Evolutionary conservation across 129 eudicot genomes (phyloP), one percentile per base, ranked within the genome.

Genomic region (Heracleum sosnowskyi): DNA sequence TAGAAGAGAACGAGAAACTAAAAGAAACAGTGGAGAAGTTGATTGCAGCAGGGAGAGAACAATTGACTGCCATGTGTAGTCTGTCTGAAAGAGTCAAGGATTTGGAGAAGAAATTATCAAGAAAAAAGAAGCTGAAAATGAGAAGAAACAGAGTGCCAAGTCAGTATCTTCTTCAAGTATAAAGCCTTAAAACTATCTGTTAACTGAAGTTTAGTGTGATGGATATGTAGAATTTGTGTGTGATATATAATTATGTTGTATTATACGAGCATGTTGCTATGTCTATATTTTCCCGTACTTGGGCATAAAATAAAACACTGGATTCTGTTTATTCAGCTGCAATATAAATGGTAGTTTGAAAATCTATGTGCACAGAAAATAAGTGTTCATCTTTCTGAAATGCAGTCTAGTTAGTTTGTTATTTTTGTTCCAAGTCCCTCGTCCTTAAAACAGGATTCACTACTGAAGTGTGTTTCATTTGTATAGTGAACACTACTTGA

Each of bases 41-140:
- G 77, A 77, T 93, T 41, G 82, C 88, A 24, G 87, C 93, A 2
- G 93, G 93, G 55, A 86, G 77, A 22, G 88, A 93, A 47, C 98
- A 90, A 49, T 26, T 90, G 64, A 74, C 17, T 5, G 86, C 88
- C 20, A 90, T 93, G n/a, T 89, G 83, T n/a, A 89, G 68, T 80
- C 87, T 93, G 24, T 78, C 88, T 31, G 88, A 83, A 5, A 86
- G 87, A 75, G 85, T 93, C 17, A 83, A 90, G 74, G 95, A 91
- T 57, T 69, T 93, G 86, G 97, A 93, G 89, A 90, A 83, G 79
- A 87, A 83, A 75, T 77, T 93, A 55, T 62, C 78, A 1, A 91
- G 64, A 66, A 90, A 81, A 22, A 85, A 77, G 75, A 90, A 84
- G 35, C 33, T 79, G 81, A 86, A 73, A 78, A 76, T 76, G 75